Conservation (phyloP, 2,329 filamentous ascomycete species). For the Diaporthe sp. region DNA sequence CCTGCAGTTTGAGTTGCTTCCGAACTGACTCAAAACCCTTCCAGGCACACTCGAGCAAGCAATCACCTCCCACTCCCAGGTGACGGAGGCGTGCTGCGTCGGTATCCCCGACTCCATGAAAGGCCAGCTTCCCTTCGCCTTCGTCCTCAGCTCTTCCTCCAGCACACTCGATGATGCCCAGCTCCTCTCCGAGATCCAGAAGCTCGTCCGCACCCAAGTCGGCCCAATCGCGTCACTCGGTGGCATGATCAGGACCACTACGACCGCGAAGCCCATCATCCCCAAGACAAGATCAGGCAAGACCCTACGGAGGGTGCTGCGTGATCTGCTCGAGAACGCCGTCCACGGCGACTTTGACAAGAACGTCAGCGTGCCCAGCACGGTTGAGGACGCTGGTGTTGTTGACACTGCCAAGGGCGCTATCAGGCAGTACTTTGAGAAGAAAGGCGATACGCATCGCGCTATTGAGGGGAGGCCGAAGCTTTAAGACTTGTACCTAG, state of each 20-base stretch:
- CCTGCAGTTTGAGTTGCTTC: background rate
- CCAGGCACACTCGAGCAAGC: slow-evolving; percentile 90
- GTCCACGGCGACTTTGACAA: slow-evolving; percentile 80
- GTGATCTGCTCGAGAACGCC: slow-evolving; percentile 88
- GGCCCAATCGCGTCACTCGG: slow-evolving; percentile 89
- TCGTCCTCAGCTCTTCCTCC: slow-evolving; percentile 70
- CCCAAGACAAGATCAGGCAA: slow-evolving; percentile 95
- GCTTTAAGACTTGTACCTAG: slow-evolving; percentile 47
- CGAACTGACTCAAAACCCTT: slow-evolving; percentile 32
- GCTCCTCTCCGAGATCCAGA: slow-evolving; percentile 75
- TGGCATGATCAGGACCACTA: slow-evolving; percentile 77
- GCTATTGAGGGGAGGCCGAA: slow-evolving; percentile 65
- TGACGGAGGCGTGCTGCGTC: slow-evolving; percentile 89
- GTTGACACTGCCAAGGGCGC: slow-evolving; percentile 80
- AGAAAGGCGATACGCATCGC: slow-evolving; percentile 58
- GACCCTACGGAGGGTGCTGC: slow-evolving; percentile 84
- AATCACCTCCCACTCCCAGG: slow-evolving; percentile 82
- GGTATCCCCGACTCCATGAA: slow-evolving; percentile 89
- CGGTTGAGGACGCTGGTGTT: slow-evolving; percentile 84
- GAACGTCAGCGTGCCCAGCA: slow-evolving; percentile 82
- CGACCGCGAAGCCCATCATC: slow-evolving; percentile 81
- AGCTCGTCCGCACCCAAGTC: slow-evolving; percentile 82
- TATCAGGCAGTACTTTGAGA: slow-evolving; percentile 82
- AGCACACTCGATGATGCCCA: slow-evolving; percentile 64
- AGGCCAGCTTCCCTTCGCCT: slow-evolving; percentile 92